These are phyloP conservation scores for Pyrenophora graminea DNA, from an alignment of 2,329 filamentous ascomycete genomes.

Conservation along the genomic window DNA sequence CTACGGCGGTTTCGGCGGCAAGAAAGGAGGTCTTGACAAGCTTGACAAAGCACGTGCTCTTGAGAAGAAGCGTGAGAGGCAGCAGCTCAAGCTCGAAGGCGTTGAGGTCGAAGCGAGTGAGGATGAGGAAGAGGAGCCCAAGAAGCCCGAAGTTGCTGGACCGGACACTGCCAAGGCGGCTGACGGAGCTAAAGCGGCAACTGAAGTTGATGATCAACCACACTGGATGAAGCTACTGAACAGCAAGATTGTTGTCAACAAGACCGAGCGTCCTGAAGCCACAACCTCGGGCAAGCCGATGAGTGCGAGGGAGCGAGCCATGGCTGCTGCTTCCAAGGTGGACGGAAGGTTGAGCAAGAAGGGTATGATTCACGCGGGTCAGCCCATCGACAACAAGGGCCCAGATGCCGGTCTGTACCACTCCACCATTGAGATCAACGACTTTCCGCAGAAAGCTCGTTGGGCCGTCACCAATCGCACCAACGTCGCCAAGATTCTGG, in stretches of 20 bases:
- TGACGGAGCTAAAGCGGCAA: conserved; percentile 13
- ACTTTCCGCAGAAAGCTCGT: conserved; percentile 96
- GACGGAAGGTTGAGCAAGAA: conserved; percentile 87
- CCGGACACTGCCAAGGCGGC: conserved; percentile 42
- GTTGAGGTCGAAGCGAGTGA: conserved; percentile 89
- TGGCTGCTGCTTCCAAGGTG: conserved; percentile 88
- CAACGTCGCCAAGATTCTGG: conserved; percentile 97
- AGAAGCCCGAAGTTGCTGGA: conserved; percentile 57
- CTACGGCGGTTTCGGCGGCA: conserved; percentile 85
- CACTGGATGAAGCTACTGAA: conserved; percentile 54
- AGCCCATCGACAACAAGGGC: conserved; percentile 97
- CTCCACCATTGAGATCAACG: conserved; percentile 97
- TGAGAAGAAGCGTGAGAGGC: conserved; percentile 74
- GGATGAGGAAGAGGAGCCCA: conserved; percentile 71
- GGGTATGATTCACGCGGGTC: conserved; percentile 85
- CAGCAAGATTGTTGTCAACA: conserved; percentile 73
- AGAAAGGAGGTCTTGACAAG: conserved; percentile 74
- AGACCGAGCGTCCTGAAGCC: conserved; percentile 62
- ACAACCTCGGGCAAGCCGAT: conserved; percentile 62
- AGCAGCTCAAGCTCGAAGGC: conserved; percentile 81
- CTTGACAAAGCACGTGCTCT: conserved; percentile 90
- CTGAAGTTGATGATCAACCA: conserved; percentile 30
- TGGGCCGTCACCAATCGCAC: conserved; percentile 99
- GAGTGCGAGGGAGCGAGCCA: conserved; percentile 72
- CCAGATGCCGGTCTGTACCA: conserved; percentile 97